Evolutionary conservation across 164 flowering plant genomes (phyloP), one percentile per base, ranked within the genome.

Genomic region (Houttuynia cordata): DNA sequence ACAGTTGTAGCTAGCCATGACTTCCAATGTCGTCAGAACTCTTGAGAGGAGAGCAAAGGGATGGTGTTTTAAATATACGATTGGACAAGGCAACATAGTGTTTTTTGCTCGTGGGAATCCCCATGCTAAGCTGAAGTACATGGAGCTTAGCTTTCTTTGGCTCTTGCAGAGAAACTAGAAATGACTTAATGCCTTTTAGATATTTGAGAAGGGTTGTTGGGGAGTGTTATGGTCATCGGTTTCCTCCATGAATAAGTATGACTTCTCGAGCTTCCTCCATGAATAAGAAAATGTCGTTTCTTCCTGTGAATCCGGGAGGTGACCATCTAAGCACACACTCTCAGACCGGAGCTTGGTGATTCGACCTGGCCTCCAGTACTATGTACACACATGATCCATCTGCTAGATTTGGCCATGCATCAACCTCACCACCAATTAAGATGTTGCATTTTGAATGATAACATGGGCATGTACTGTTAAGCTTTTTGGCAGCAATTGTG

Each of bases 91-190:
- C 58, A 62, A 25, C 53, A 56, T 67, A 57, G 20, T 64, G 61
- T 72, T 61, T 25, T 61, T 68, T 65, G 59, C 53, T 20, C 55
- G 34, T 65, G 61, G 57, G 54, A 59, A 68, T 68, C 69, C 67
- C 74, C 66, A 67, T 63, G 68, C 51, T 30, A 59, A 34, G 14
- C 49, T 45, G 17, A 12, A 3, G 3, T 17, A 12, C 49, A 45
- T 45, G 49, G 49, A 1, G 17, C 49, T 14, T 45, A 8, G 49
- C 2, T 17, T 17, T 17, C 3, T 45, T 45, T 45, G 49, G 17
- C 49, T 17, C 49, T 45, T 45, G 17, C 13, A 12, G 17, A n/a
- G n/a, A n/a, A n/a, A 56, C 52, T 61, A 30, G 4, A 52, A 56
- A 60, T 56, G 55, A 61, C 57, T 40, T 60, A 30, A 30, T 30